Evolutionary conservation across 1,284 basidiomycete species (phyloP).

Genomic region (Somion occarium): DNA sequence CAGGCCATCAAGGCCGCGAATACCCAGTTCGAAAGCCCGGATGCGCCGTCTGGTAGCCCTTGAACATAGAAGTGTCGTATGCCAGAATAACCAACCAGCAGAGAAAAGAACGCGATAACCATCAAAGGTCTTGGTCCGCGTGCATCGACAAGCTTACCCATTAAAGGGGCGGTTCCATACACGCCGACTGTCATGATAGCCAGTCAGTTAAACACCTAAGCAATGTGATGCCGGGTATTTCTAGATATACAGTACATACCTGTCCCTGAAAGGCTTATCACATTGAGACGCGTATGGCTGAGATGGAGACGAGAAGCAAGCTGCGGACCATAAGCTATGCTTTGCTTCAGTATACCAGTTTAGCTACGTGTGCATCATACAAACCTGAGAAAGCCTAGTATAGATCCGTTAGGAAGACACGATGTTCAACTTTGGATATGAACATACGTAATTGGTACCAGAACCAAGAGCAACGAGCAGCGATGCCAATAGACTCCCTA

Average conservation of each 20-base stretch:
- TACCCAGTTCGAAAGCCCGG: conserved; percentile 16
- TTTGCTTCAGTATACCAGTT: conserved; percentile 1
- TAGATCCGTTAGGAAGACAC: too few species aligned
- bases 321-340: conserved; percentile 74
- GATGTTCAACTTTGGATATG: too few species aligned
- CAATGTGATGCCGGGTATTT: too few species aligned
- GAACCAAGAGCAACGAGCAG: conserved; percentile 55
- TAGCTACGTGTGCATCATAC: too few species aligned
- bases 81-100: conserved; percentile 62
- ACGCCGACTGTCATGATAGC: conserved; percentile 43
- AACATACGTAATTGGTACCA: conserved; percentile 68
- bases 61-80: conserved; percentile 59
- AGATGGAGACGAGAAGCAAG: conserved; percentile 66
- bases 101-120: conserved; percentile 41
- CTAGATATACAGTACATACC: conserved; percentile 32
- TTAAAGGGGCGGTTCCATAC: conserved; percentile 58
- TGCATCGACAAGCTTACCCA: conserved; percentile 65
- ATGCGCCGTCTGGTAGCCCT: conserved; percentile 32
- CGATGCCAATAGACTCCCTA: conserved; percentile 48
- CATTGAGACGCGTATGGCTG: conserved; percentile 71
- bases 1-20: conserved; percentile 44
- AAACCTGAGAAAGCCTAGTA: neutral
- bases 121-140: conserved; percentile 54
- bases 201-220: neutral
- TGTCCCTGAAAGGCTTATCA: conserved; percentile 68